phyloP scores from a whole-genome alignment of 495 filamentous ascomycete genomes.

The Hypoxylon perforatum region DNA sequence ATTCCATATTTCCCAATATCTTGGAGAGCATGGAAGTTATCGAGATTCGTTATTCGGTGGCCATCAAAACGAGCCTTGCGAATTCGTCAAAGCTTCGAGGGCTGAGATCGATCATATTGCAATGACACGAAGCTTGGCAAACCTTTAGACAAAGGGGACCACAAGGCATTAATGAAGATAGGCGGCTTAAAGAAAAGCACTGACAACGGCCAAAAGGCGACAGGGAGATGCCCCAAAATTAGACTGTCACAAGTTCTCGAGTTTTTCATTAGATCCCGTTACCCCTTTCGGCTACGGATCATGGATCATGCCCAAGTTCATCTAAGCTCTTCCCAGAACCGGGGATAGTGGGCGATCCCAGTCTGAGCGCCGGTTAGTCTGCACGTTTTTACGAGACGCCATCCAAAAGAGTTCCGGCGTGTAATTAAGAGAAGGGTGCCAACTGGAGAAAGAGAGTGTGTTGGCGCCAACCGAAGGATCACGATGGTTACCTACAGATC shows the following conservation, averaged over 20 bases:
- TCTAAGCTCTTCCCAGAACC: slow-evolving; percentile 36
- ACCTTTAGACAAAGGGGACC: not conserved
- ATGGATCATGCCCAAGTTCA: slow-evolving; percentile 3
- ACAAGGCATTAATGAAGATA: slow-evolving; percentile 29
- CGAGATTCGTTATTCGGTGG: too few species aligned
- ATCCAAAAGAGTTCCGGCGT: slow-evolving; percentile 16
- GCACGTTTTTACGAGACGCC: slow-evolving; percentile 11
- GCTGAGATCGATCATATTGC: slow-evolving; percentile 13
- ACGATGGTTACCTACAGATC: slow-evolving; percentile 23
- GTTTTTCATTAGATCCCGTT: slow-evolving; percentile 20
- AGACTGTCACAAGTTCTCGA: slow-evolving; percentile 3
- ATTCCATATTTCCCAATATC: too few species aligned
- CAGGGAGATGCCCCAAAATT: slow-evolving; percentile 4
- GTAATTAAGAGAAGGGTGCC: slow-evolving; percentile 32
- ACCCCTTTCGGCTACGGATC: slow-evolving; percentile 11
- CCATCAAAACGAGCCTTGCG: not conserved
- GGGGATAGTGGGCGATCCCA: slow-evolving; percentile 22
- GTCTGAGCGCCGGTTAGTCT: slow-evolving; percentile 21
- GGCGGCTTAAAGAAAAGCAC: not conserved
- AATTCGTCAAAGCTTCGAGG: slow-evolving; percentile 18
- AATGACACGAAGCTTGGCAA: slow-evolving; percentile 21
- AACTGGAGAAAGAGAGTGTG: slow-evolving; percentile 7
- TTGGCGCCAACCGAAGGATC: slow-evolving; percentile 31
- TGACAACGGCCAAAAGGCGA: slow-evolving; percentile 4
- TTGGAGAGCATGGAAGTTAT: too few species aligned